Evolutionary conservation across 805 yeast genomes (phyloP).

Genomic region (Kluyveromyces siamensis): DNA sequence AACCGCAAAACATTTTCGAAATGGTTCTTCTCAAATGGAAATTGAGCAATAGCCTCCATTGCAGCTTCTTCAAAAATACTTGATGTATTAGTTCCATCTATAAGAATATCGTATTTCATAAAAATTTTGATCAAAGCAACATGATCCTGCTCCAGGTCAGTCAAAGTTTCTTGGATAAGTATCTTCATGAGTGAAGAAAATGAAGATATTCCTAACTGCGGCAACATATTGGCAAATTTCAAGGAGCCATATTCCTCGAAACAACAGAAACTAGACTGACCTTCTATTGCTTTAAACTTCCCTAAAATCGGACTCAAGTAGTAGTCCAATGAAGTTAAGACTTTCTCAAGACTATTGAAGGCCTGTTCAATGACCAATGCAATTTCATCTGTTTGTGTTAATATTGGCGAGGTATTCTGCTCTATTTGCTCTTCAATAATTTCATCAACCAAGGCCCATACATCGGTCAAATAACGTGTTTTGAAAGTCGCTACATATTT

Average conservation of each 20-base stretch:
- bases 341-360: neutral
- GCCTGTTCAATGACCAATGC: neutral
- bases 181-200: neutral
- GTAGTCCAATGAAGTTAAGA: neutral
- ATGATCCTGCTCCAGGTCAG: neutral
- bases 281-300: neutral
- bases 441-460: neutral
- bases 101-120: neutral
- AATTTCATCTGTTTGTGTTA: neutral
- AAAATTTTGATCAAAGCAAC: neutral
- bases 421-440: neutral
- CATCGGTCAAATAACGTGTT: neutral
- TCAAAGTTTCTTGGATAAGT: neutral
- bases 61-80: neutral
- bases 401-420: neutral
- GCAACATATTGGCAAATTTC: neutral
- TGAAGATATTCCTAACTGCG: neutral
- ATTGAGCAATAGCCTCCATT: neutral
- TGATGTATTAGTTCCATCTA: neutral
- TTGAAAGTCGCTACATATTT: neutral
- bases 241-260: neutral
- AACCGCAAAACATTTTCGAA: neutral
- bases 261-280: neutral
- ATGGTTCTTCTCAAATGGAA: neutral
- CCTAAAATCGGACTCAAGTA: neutral